Conservation (phyloP, 495 filamentous ascomycete species). For the Podospora appendiculata region DNA sequence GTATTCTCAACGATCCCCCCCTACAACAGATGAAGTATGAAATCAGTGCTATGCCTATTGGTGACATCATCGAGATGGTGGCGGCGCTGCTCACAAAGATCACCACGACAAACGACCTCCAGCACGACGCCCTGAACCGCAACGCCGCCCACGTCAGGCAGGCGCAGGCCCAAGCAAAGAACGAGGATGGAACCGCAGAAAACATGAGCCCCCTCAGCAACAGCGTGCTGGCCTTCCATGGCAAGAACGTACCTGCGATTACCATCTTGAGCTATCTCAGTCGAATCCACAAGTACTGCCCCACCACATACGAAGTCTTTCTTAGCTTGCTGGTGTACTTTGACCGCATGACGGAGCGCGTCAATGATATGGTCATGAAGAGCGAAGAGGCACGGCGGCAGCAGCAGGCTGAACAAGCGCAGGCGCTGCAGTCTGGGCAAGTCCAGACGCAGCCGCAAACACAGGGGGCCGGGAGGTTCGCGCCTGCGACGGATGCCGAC, state of each 20-base stretch:
- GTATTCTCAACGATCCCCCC: conserved; percentile 40
- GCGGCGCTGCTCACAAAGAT: conserved; percentile 97
- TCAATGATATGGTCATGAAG: conserved; percentile 57
- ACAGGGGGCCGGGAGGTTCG: neutral
- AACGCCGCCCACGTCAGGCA: conserved; percentile 41
- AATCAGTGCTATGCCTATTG: conserved; percentile 96
- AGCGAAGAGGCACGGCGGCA: conserved; percentile 30
- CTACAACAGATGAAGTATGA: conserved; percentile 66
- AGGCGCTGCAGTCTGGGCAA: conserved; percentile 8
- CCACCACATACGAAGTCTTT: conserved; percentile 97
- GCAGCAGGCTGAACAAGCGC: neutral
- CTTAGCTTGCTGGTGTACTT: conserved; percentile 94
- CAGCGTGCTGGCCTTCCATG: conserved; percentile 96
- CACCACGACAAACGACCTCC: conserved; percentile 90
- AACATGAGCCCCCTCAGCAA: conserved; percentile 71
- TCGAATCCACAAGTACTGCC: conserved; percentile 98
- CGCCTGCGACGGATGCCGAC: conserved; percentile 12
- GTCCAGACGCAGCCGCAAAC: conserved; percentile 11
- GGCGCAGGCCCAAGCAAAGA: conserved; percentile 30
- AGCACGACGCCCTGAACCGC: conserved; percentile 62
- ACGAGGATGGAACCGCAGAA: conserved; percentile 50
- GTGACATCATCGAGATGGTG: conserved; percentile 99
- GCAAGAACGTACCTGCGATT: conserved; percentile 96
- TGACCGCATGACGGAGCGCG: conserved; percentile 95
- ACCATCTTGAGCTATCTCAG: conserved; percentile 93